Base-by-base conservation (phyloP, 371 early-diverging fungal genomes). In the Actinomortierella wolfii region DNA sequence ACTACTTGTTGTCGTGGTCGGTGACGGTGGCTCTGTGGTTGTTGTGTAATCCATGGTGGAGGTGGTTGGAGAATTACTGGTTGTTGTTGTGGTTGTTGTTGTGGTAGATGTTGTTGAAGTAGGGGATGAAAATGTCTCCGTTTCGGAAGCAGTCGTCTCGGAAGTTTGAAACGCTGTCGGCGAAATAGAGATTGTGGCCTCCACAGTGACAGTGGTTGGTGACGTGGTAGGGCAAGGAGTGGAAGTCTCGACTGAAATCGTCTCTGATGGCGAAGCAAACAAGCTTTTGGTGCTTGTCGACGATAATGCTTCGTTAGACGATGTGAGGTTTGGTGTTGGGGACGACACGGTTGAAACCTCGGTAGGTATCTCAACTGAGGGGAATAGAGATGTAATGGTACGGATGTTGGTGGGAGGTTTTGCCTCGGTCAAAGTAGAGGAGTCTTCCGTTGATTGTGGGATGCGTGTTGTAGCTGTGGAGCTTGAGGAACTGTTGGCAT, bases 41-140 rank as follows among this genome's bases (percentile, higher is more conserved):
- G 26, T 40, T 6, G 40, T 18, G 11, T 40, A 23, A 21, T 23
- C 42, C 26, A 50, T n/a, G 13, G 28, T 50, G 1, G 54, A 6
- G 11, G 51, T 42, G 2, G 64, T 48, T 20, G 54, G 42, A 15
- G 40, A 14, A 46, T 9, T 17, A 3, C 24, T 3, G n/a, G 49
- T 53, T 18, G 46, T 40, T 51, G 45, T 15, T 46, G 47, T 42
- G 9, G 64, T 43, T 46, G 56, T 57, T 8, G 64, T 45, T 57
- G 34, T 49, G 8, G 39, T 25, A 18, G 50, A 9, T 25, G 18
- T 14, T 25, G 49, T 34, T 13, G 43, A 59, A 20, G 29, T 51
- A 15, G 34, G 41, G 2, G 34, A 21, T 24, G 40, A 29, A 17
- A 51, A 40, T 13, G 40, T 18, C n/a, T 17, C 40, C 3, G 23